Evolutionary conservation across 441 rosid genomes (phyloP).

Genomic region (Jatropha multifida): DNA sequence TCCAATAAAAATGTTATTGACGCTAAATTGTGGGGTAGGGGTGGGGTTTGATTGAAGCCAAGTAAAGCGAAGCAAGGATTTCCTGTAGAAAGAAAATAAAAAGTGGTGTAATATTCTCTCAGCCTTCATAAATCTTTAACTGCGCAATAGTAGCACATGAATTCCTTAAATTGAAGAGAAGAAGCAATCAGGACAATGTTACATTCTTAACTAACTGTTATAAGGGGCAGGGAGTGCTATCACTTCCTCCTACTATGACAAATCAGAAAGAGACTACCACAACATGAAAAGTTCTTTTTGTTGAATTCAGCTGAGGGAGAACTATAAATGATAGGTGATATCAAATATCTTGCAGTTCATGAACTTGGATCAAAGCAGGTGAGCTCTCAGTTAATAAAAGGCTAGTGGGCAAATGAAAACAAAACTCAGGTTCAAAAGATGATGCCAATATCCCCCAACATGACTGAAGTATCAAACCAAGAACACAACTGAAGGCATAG

Average conservation of each 20-base stretch:
- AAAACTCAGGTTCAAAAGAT: neutral
- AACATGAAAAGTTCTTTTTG: neutral
- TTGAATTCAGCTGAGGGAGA: neutral
- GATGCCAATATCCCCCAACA: neutral
- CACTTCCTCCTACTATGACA: neutral
- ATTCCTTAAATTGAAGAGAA: neutral
- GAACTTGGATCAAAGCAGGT: neutral
- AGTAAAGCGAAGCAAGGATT: neutral
- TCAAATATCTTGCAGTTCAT: neutral
- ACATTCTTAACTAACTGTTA: neutral
- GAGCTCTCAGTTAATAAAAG: neutral
- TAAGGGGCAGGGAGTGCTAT: neutral
- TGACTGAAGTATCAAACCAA: neutral
- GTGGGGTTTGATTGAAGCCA: neutral
- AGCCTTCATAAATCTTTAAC: neutral
- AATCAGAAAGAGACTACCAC: neutral
- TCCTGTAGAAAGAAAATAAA: neutral
- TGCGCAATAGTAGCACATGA: neutral
- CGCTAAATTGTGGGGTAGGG: neutral
- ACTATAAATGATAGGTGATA: neutral
- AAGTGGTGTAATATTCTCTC: neutral
- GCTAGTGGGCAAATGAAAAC: neutral
- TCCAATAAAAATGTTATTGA: neutral
- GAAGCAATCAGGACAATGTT: neutral
- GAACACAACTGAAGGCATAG: neutral